Conservation (phyloP, 2,329 filamentous ascomycete species). For the Pleoardoris graminearum region DNA sequence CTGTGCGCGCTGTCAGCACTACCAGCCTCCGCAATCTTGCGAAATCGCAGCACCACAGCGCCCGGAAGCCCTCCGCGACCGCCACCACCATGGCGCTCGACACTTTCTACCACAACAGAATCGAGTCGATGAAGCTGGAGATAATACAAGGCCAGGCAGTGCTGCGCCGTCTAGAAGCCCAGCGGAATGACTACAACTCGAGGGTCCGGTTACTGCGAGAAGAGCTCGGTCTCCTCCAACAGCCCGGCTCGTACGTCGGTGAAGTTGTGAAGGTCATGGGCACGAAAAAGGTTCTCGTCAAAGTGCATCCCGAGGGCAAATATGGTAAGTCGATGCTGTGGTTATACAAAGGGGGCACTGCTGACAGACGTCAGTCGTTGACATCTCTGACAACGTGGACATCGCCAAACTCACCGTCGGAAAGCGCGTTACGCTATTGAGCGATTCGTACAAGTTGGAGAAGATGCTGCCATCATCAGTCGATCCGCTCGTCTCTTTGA, state of each 20-base stretch:
- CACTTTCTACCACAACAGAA: conserved; percentile 99
- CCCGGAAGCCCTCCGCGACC: conserved; percentile 20
- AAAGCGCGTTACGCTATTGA: conserved; percentile 95
- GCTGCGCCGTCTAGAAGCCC: conserved; percentile 90
- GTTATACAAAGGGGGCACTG: neutral
- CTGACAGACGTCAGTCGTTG: conserved; percentile 69
- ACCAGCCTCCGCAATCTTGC: conserved; percentile 15
- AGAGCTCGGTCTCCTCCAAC: conserved; percentile 92
- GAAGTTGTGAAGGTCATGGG: conserved; percentile 99
- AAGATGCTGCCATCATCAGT: conserved; percentile 98
- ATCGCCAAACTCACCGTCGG: conserved; percentile 93
- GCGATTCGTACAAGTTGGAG: conserved; percentile 97
- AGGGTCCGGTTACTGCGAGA: conserved; percentile 91
- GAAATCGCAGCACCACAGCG: conserved; percentile 55
- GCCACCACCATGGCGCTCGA: conserved; percentile 88
- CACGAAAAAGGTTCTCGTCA: conserved; percentile 98
- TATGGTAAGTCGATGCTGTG: conserved; percentile 69
- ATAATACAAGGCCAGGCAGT: conserved; percentile 98
- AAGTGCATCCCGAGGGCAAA: conserved; percentile 99
- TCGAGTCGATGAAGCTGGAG: conserved; percentile 99
- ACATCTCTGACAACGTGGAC: conserved; percentile 92
- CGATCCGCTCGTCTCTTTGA: conserved; percentile 96
- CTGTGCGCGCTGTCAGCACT: neutral
- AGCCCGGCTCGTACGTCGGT: conserved; percentile 96
- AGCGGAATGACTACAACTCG: conserved; percentile 99